A percentile compares a stretch with the other conserved stretches of the same genome.
Conservation (phyloP, 1,284 basidiomycete genomes). For the Ustilago loliicola region DNA sequence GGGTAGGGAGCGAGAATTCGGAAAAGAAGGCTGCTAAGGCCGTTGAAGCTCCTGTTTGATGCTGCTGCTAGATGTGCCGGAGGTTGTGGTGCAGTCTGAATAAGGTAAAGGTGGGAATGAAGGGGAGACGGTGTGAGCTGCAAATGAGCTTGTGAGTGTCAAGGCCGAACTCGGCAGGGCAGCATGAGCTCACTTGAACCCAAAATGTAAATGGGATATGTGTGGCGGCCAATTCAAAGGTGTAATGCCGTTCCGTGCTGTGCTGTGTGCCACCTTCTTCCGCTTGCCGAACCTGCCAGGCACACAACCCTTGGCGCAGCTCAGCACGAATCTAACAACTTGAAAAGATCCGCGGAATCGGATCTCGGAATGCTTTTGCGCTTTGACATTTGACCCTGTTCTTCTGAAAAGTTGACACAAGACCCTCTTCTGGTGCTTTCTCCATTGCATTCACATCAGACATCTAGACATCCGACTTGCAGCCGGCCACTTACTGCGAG, state of each 20-base stretch:
- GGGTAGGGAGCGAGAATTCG: background rate
- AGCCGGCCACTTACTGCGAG: background rate
- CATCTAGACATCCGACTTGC: background rate
- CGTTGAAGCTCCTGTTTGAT: background rate
- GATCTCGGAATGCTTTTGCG: constrained; percentile 3
- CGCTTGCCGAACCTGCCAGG: constrained; percentile 4
- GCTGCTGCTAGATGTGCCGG: too few relatives aligned
- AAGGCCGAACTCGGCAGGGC: constrained; percentile 12
- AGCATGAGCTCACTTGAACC: background rate
- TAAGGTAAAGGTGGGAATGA: background rate
- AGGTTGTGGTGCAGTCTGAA: too few relatives aligned
- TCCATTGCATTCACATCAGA: background rate
- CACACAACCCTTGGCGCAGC: constrained; percentile 7
- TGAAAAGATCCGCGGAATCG: constrained; percentile 6
- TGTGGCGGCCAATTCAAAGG: constrained; percentile 5
- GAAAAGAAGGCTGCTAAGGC: background rate
- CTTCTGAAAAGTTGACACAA: background rate
- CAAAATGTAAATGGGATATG: background rate
- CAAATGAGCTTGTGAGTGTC: background rate
- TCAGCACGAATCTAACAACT: background rate
- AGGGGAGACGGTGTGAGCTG: background rate
- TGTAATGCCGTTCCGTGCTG: constrained; percentile 9
- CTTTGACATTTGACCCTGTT: background rate
- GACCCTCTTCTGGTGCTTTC: background rate
- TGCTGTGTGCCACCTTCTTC: background rate